Percentiles rank a stretch among this genome's conserved stretches.
Conservation (phyloP, 352 stramenopile genomes). For the Phytopythium montanum region DNA sequence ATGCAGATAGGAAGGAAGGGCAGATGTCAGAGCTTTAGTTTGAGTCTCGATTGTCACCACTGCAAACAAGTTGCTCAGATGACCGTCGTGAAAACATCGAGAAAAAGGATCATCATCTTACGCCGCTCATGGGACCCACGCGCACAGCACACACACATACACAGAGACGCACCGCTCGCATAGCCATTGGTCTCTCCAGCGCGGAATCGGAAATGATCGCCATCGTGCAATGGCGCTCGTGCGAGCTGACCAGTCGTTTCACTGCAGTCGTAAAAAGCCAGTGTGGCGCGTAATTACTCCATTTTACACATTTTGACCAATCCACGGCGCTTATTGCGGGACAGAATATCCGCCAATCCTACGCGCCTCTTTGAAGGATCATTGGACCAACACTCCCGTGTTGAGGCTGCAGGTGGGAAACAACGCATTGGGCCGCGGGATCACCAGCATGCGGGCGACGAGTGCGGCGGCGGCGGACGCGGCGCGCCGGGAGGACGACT, state of each 20-base stretch:
- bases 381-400: slow-evolving; percentile 13
- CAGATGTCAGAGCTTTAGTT: slow-evolving; percentile 76
- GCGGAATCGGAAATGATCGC: slow-evolving; percentile 15
- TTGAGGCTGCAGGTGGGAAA: background rate
- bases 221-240: background rate
- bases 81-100: slow-evolving; percentile 90
- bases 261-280: background rate
- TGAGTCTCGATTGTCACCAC: slow-evolving; percentile 87
- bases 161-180: slow-evolving; percentile 3
- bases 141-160: slow-evolving; percentile 8
- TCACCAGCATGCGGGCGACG: slow-evolving; percentile 1
- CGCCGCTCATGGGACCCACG: slow-evolving; percentile 13
- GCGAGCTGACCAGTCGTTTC: slow-evolving; percentile 7
- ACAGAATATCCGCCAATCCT: slow-evolving; percentile 3
- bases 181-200: background rate
- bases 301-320: background rate
- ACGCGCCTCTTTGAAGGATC: slow-evolving; percentile 10
- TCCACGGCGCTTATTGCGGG: background rate
- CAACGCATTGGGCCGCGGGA: slow-evolving; percentile 2
- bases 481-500: slow-evolving; percentile 5
- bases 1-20: slow-evolving; percentile 3
- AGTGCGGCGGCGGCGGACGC: slow-evolving; percentile 10
- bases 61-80: slow-evolving; percentile 67
- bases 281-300: background rate
- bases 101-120: slow-evolving; percentile 86